Percentiles rank a stretch among this genome's conserved stretches.
These are phyloP conservation scores for Geranium brycei DNA, from an alignment of 345 rosid species.

Conservation along the genomic window DNA sequence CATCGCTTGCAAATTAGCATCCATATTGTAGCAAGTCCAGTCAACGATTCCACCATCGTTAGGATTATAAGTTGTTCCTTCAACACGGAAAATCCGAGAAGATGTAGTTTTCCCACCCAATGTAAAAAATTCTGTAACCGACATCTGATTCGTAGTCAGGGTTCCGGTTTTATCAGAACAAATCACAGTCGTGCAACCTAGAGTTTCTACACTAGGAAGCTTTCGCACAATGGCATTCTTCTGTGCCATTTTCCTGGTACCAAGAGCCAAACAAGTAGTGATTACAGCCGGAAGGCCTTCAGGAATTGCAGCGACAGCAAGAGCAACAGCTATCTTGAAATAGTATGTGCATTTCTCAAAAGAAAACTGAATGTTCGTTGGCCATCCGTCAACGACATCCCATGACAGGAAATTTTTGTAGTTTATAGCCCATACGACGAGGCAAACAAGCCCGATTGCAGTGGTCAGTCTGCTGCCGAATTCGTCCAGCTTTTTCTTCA, in stretches of 20 bases:
- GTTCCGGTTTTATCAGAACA: constrained; percentile 96
- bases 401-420: constrained; percentile 71
- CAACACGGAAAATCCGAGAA: constrained; percentile 45
- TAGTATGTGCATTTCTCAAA: constrained; percentile 86
- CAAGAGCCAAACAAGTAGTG: constrained; percentile 76
- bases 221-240: constrained; percentile 81
- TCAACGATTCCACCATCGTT: constrained; percentile 81
- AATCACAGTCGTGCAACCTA: constrained; percentile 94
- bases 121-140: constrained; percentile 69
- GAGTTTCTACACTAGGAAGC: constrained; percentile 90
- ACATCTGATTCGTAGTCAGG: constrained; percentile 88
- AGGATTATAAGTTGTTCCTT: constrained; percentile 96
- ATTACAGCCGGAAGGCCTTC: constrained; percentile 97
- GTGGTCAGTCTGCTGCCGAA: constrained; percentile 46
- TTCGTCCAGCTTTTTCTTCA: constrained; percentile 32
- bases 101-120: constrained; percentile 51
- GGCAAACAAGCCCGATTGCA: constrained; percentile 67
- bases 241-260: constrained; percentile 91
- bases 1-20: constrained; percentile 69
- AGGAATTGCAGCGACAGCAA: constrained; percentile 22
- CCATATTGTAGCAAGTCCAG: constrained; percentile 75
- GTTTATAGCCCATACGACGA: constrained; percentile 70
- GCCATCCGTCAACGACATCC: constrained; percentile 66
- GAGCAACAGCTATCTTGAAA: constrained; percentile 88
- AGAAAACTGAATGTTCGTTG: constrained; percentile 51